Percentiles rank a stretch among this genome's conserved stretches.
Conservation (phyloP, 2,329 filamentous ascomycete species). For the Trichoderma sp. region DNA sequence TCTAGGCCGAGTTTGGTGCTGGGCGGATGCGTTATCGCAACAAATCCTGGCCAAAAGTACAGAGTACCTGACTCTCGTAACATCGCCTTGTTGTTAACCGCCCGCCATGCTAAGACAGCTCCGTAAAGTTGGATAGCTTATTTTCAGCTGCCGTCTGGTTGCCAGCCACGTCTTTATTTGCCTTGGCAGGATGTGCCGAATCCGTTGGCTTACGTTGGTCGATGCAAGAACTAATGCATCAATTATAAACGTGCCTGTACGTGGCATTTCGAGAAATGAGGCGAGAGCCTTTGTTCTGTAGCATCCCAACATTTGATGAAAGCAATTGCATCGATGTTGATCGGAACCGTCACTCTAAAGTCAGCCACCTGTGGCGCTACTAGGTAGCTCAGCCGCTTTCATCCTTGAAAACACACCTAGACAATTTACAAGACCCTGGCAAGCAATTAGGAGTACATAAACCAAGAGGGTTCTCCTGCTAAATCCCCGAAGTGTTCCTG, state of each 20-base stretch:
- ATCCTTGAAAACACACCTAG: background rate
- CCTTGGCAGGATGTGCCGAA: background rate
- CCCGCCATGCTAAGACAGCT: background rate
- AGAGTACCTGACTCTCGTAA: background rate
- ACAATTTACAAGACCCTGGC: background rate
- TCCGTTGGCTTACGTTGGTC: background rate
- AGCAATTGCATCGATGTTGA: background rate
- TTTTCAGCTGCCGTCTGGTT: background rate
- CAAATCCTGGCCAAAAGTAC: background rate
- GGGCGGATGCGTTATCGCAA: background rate
- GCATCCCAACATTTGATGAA: background rate
- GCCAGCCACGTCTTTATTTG: background rate
- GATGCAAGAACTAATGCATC: background rate
- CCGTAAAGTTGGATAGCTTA: background rate
- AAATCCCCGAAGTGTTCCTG: conserved; percentile 17
- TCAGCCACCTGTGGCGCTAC: conserved; percentile 9
- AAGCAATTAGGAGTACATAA: conserved; percentile 16
- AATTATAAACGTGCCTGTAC: background rate
- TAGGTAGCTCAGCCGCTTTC: background rate
- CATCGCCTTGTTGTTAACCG: background rate
- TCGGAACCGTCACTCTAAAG: background rate
- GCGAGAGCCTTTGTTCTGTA: conserved; percentile 20
- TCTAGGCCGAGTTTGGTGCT: background rate
- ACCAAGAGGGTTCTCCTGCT: conserved; percentile 4
- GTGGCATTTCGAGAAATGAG: background rate